A percentile compares a stretch with the other conserved stretches of the same genome.
Conservation (phyloP, 140 eudicot genomes). For the Erigeron philadelphicus region DNA sequence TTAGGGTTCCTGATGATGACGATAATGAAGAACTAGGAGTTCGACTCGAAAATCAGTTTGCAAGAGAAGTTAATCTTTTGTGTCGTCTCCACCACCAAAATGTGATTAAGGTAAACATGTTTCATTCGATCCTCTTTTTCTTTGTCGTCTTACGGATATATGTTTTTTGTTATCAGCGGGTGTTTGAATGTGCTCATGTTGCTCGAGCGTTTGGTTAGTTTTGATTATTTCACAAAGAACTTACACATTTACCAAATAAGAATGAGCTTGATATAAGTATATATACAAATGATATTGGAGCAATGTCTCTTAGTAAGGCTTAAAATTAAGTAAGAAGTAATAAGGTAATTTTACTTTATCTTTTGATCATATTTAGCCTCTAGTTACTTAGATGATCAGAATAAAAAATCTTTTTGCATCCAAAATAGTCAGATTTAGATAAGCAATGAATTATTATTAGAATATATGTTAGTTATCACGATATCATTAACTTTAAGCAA, state of each 20-base stretch:
- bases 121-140: neutral
- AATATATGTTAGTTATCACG: no score
- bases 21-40: slow-evolving; percentile 56
- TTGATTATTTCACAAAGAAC: neutral
- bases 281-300: no score
- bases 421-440: no score
- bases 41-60: slow-evolving; percentile 67
- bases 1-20: slow-evolving; percentile 72
- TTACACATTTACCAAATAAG: neutral
- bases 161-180: neutral
- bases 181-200: neutral
- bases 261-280: no score
- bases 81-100: slow-evolving; percentile 70
- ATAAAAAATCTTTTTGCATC: no score
- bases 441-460: no score
- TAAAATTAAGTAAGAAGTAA: no score
- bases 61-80: slow-evolving; percentile 64
- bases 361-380: no score
- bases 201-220: neutral
- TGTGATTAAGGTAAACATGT: slow-evolving; percentile 58
- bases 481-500: no score
- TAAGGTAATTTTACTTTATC: no score
- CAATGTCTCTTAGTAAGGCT: no score
- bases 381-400: no score
- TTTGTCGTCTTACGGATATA: neutral